These are phyloP conservation scores for Royoungia palumana DNA, from an alignment of 768 basidiomycete species.

Conservation along the genomic window DNA sequence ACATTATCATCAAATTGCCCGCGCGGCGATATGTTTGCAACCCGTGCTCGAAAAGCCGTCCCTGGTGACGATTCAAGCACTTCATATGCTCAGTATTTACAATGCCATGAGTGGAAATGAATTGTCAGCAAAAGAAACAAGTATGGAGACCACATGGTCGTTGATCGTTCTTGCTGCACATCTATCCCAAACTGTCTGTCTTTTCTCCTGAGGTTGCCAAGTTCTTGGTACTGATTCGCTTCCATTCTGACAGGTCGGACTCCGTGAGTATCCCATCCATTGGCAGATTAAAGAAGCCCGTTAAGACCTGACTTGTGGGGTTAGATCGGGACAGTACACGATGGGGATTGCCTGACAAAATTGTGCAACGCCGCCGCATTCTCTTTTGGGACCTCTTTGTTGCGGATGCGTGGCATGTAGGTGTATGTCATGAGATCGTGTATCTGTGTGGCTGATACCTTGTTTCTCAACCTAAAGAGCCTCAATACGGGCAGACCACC, in stretches of 20 bases:
- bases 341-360: constrained; percentile 60
- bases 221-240: constrained; percentile 11
- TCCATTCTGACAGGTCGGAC: constrained; percentile 49
- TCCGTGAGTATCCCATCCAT: constrained; percentile 48
- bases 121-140: constrained; percentile 51
- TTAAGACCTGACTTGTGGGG: constrained; percentile 12
- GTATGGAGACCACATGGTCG: constrained; percentile 72
- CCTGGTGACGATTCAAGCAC: constrained; percentile 63
- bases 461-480: constrained; percentile 40
- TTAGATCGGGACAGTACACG: constrained; percentile 60
- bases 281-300: constrained; percentile 4
- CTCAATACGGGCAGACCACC: constrained; percentile 71
- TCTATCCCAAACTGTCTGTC: constrained; percentile 59
- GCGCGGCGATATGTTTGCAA: constrained; percentile 63
- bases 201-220: constrained; percentile 1
- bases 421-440: constrained; percentile 11
- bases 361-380: constrained; percentile 61
- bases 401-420: constrained; percentile 66
- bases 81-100: constrained; percentile 68
- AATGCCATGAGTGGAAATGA: constrained; percentile 68
- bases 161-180: constrained; percentile 63
- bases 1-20: constrained; percentile 63
- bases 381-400: constrained; percentile 80
- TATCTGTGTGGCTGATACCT: constrained; percentile 9
- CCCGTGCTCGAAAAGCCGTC: constrained; percentile 71